phyloP scores from a whole-genome alignment of 352 stramenopile species.

The Phytophthora sansomeana region DNA sequence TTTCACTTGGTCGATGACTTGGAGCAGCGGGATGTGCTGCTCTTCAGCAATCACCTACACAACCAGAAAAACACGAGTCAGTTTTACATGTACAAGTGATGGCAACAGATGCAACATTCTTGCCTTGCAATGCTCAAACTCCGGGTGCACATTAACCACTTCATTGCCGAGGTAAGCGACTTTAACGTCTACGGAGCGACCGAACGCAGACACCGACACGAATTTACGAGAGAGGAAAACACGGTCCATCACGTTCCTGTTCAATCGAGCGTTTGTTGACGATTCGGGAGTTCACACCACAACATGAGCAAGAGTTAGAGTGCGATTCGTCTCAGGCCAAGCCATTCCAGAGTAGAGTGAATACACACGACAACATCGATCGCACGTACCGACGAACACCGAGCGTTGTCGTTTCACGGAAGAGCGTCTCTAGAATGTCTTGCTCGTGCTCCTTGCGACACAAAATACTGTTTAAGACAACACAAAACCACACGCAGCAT shows the following conservation, averaged over 20 bases:
- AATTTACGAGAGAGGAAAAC: slow-evolving; percentile 62
- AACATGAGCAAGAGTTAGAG: slow-evolving; percentile 21
- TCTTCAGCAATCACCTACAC: slow-evolving; percentile 54
- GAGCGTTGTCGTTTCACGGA: slow-evolving; percentile 90
- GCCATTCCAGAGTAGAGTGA: neutral
- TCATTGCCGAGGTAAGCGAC: slow-evolving; percentile 58
- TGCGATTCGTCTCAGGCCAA: neutral
- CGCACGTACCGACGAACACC: slow-evolving; percentile 80
- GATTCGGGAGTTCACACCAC: slow-evolving; percentile 10
- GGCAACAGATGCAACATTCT: neutral
- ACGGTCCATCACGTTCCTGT: slow-evolving; percentile 66
- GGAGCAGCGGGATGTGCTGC: slow-evolving; percentile 49
- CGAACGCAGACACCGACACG: slow-evolving; percentile 53
- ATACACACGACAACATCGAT: neutral
- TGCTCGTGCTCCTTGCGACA: slow-evolving; percentile 67
- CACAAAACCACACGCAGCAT: neutral
- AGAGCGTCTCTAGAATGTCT: slow-evolving; percentile 67
- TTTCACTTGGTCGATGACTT: slow-evolving; percentile 71
- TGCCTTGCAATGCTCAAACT: slow-evolving; percentile 88
- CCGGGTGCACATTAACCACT: slow-evolving; percentile 78
- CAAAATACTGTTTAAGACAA: slow-evolving; percentile 62
- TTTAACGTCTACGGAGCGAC: slow-evolving; percentile 64
- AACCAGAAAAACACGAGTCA: neutral
- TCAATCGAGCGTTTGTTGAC: slow-evolving; percentile 32
- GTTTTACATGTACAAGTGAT: neutral